Conservation (phyloP, 352 stramenopile species). For the Aphanomyces cochlioides region DNA sequence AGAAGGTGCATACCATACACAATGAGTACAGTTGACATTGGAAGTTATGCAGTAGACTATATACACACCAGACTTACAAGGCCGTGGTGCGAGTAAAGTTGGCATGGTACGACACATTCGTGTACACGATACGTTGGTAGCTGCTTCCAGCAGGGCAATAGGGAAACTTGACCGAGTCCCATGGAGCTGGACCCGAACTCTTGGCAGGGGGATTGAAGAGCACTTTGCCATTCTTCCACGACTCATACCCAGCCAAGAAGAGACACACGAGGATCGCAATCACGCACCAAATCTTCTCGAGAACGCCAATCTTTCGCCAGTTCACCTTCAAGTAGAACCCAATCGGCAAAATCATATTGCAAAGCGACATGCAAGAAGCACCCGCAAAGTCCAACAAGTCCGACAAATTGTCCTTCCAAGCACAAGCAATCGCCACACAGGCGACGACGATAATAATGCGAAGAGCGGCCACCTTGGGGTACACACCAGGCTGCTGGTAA, state of each 20-base stretch:
- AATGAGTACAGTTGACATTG: no score
- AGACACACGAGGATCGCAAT: neutral
- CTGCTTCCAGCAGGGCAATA: neutral
- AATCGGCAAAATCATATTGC: conserved; percentile 64
- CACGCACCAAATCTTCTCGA: conserved; percentile 9
- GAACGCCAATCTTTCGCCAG: neutral
- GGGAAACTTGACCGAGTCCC: neutral
- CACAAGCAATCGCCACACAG: conserved; percentile 42
- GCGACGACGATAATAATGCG: conserved; percentile 55
- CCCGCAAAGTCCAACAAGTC: conserved; percentile 68
- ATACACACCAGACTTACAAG: no score
- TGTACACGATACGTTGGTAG: conserved; percentile 26
- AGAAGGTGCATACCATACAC: no score
- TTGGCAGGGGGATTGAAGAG: conserved; percentile 5
- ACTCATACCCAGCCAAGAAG: conserved; percentile 15
- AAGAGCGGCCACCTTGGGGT: conserved; percentile 31
- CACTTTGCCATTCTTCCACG: conserved; percentile 11
- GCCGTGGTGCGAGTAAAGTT: neutral
- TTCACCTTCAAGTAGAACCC: conserved; percentile 54
- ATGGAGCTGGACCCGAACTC: no score
- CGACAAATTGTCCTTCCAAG: conserved; percentile 53
- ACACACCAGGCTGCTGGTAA: conserved; percentile 12
- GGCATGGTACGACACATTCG: conserved; percentile 9
- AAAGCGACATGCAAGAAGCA: conserved; percentile 52
- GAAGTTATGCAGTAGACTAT: no score